Percentiles rank a stretch among this genome's conserved stretches.
phyloP scores from a whole-genome alignment of 2,329 filamentous ascomycete genomes.

The Fusarium luffae region DNA sequence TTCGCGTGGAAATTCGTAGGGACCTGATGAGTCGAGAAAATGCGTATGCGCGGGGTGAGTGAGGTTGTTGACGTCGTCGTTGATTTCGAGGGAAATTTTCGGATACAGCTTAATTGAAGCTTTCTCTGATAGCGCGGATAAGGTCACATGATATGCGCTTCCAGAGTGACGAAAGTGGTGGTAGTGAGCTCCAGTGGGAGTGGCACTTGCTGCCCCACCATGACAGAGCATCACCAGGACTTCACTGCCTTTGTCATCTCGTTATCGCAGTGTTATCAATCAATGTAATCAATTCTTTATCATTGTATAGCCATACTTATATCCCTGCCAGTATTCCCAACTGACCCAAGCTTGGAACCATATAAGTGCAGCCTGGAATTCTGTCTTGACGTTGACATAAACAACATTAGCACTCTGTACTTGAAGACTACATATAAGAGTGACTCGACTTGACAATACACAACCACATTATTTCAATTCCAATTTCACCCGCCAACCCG shows the following conservation, averaged over 20 bases:
- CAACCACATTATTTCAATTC: not conserved
- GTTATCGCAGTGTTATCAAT: conserved; percentile 9
- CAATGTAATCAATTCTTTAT: conserved; percentile 6
- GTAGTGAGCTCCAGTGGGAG: not conserved
- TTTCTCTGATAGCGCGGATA: conserved; percentile 30
- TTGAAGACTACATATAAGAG: not conserved
- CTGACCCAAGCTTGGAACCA: not conserved
- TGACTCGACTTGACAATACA: not conserved
- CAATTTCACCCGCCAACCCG: not conserved
- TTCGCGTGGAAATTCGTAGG: conserved; percentile 1
- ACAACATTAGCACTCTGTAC: not conserved
- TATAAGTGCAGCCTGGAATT: not conserved
- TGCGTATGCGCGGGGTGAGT: conserved; percentile 8
- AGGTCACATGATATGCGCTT: conserved; percentile 45
- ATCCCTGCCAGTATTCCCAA: not conserved
- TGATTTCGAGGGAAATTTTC: conserved; percentile 40
- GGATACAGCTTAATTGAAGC: conserved; percentile 35
- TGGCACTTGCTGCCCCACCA: conserved; percentile 28
- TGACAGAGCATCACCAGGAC: conserved; percentile 24
- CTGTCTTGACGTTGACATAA: not conserved
- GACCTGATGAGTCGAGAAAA: conserved; percentile 19
- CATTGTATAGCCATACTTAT: not conserved
- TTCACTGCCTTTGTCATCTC: conserved; percentile 22
- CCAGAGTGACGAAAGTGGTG: not conserved
- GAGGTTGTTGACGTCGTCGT: conserved; percentile 20